Percentiles rank a stretch among this genome's conserved stretches.
These are phyloP conservation scores for Penicillium sp. DNA, from an alignment of 2,329 filamentous ascomycete genomes.

Conservation along the genomic window DNA sequence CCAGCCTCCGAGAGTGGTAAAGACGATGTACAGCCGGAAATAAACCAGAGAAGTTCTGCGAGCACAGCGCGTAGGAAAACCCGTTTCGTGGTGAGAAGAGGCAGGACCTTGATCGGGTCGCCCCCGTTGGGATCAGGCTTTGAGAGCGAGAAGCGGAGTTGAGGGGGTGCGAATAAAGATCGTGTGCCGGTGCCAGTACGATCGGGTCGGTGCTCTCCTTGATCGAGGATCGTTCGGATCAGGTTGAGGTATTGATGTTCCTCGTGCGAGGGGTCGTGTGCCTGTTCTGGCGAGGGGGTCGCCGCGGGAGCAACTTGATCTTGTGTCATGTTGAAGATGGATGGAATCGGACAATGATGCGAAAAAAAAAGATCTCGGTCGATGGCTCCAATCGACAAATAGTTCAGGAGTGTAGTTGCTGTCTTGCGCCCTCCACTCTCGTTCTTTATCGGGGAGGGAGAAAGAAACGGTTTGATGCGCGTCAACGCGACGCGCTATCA, in stretches of 20 bases:
- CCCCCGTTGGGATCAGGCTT: constrained; percentile 50
- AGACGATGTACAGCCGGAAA: constrained; percentile 81
- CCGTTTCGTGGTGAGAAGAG: constrained; percentile 94
- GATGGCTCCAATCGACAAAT: background rate
- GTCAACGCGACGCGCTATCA: constrained; percentile 33
- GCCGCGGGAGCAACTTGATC: constrained; percentile 19
- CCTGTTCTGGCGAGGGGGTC: constrained; percentile 13
- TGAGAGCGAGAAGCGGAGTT: constrained; percentile 84
- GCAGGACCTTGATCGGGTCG: constrained; percentile 67
- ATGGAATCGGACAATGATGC: background rate
- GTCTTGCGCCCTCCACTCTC: background rate
- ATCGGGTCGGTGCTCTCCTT: constrained; percentile 87
- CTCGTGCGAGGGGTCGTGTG: constrained; percentile 63
- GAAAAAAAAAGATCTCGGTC: background rate
- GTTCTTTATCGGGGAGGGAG: background rate
- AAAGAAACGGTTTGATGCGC: constrained; percentile 21
- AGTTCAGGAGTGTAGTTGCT: background rate
- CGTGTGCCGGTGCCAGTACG: constrained; percentile 91
- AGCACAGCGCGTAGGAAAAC: constrained; percentile 91
- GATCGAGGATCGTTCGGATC: constrained; percentile 78
- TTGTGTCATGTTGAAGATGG: constrained; percentile 25
- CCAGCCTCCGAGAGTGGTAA: constrained; percentile 74
- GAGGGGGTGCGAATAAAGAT: constrained; percentile 83
- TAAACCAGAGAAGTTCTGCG: constrained; percentile 94
- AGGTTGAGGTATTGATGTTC: constrained; percentile 93